Base-by-base conservation (phyloP, 768 basidiomycete species). In the Cantharellus anzutake region DNA sequence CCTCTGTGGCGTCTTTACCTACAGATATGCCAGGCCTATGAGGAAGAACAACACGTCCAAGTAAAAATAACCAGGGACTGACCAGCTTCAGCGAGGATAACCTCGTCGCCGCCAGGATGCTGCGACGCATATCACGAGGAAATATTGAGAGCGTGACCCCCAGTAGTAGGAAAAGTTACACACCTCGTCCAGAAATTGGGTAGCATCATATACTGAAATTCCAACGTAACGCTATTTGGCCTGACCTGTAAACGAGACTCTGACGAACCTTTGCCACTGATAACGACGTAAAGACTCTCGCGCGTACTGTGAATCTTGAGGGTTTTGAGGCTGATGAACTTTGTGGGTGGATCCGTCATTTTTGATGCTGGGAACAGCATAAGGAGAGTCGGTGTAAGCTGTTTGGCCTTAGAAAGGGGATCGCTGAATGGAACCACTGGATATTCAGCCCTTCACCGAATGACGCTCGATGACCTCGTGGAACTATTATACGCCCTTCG, bases 71-170 rank as follows among this genome's bases (percentile, higher is more conserved):
- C 11, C 44, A 29, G 20, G 20, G 20, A 48, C 85, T 68, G 72
- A 83, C 88, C 87, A 68, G 81, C 83, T 73, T 99, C 96, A 61
- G 87, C 84, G 58, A 97, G 72, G 63, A 99, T 80, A 59, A 99
- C 94, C 75, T 99, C 96, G 74, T 98, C 96, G 63, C 96, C 96
- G 70, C 94, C 94, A 35, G 92, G 93, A 68, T 96, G 93, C 93
- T 88, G 68, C 14, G 34, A 20, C 50, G 44, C 29, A 48, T 29
- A 29, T 29, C 20, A 29, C 20, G 20, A 29, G 20, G 20, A 29
- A 29, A 29, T 29, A 29, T 29, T 29, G 20, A 29, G 20, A 29
- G 20, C 20, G 51, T 42, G 58, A 48, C 42, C 42, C 58, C 53
- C 34, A 29, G 7, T 51, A 38, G 42, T 7, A 35, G 3, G 16